phyloP scores from a whole-genome alignment of 495 filamentous ascomycete genomes.

The Penicillium ucsense region DNA sequence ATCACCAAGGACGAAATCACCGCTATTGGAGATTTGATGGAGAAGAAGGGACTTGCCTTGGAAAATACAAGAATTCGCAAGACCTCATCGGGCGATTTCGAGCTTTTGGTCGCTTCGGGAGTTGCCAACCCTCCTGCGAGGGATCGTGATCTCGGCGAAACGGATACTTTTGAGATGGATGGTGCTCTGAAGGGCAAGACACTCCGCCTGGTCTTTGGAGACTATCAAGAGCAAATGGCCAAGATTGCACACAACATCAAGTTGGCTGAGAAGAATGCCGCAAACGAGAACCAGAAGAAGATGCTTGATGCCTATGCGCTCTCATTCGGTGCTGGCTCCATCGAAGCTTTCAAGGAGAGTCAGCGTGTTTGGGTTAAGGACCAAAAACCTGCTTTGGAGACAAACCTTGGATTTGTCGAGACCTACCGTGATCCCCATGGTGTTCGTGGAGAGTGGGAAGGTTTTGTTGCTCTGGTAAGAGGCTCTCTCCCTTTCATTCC shows the following conservation, averaged over 20 bases:
- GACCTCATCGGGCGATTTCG: slow-evolving; percentile 57
- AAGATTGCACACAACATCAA: slow-evolving; percentile 61
- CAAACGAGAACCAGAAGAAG: slow-evolving; percentile 72
- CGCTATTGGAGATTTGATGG: slow-evolving; percentile 60
- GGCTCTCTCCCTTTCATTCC: neutral
- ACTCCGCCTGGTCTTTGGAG: slow-evolving; percentile 71
- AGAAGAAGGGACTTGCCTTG: slow-evolving; percentile 59
- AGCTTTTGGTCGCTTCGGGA: slow-evolving; percentile 78
- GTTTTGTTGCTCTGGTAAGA: slow-evolving; percentile 67
- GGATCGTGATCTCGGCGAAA: slow-evolving; percentile 61
- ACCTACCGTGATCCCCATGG: slow-evolving; percentile 93
- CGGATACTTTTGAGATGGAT: slow-evolving; percentile 55
- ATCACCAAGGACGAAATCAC: slow-evolving; percentile 83
- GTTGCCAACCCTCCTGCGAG: slow-evolving; percentile 42
- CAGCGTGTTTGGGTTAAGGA: slow-evolving; percentile 91
- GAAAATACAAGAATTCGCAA: slow-evolving; percentile 88
- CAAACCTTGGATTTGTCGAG: slow-evolving; percentile 91
- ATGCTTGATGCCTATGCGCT: slow-evolving; percentile 80
- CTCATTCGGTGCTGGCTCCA: slow-evolving; percentile 76
- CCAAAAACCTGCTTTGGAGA: slow-evolving; percentile 80
- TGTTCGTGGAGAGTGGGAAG: slow-evolving; percentile 94
- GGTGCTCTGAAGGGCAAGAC: slow-evolving; percentile 57
- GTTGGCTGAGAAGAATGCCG: slow-evolving; percentile 64
- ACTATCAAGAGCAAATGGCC: slow-evolving; percentile 72
- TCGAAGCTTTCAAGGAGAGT: slow-evolving; percentile 80